phyloP scores from a whole-genome alignment of 1,139 yeast genomes.

The Scheffersomyces quercinus region DNA sequence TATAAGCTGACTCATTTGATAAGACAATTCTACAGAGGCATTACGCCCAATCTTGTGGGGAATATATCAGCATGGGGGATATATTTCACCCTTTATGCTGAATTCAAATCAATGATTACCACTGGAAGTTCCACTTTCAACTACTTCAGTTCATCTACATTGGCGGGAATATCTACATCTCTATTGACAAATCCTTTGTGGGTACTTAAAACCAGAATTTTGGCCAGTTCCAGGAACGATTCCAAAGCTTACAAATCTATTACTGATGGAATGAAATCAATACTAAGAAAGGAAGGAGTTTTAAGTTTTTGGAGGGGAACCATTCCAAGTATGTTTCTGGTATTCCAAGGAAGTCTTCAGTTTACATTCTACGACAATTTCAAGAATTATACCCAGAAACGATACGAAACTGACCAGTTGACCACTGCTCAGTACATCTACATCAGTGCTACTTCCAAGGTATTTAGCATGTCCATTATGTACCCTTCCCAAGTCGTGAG shows the following conservation, averaged over 20 bases:
- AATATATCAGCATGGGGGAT: slow-evolving; percentile 87
- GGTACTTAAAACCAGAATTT: slow-evolving; percentile 86
- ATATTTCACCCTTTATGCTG: slow-evolving; percentile 75
- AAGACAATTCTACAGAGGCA: slow-evolving; percentile 64
- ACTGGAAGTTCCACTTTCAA: slow-evolving; percentile 24
- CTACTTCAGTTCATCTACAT: slow-evolving; percentile 37
- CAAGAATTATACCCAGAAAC: slow-evolving; percentile 34
- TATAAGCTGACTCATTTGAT: slow-evolving; percentile 2
- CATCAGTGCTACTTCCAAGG: slow-evolving; percentile 70
- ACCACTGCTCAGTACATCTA: slow-evolving; percentile 57
- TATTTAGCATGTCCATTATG: slow-evolving; percentile 63
- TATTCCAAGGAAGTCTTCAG: slow-evolving; percentile 86
- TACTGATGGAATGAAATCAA: slow-evolving; percentile 53
- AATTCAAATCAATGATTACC: slow-evolving; percentile 41
- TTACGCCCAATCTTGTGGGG: slow-evolving; percentile 78
- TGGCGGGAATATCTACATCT: slow-evolving; percentile 77
- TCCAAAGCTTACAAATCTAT: slow-evolving; percentile 59
- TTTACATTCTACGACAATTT: slow-evolving; percentile 81
- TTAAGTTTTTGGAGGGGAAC: slow-evolving; percentile 81
- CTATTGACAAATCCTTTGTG: slow-evolving; percentile 86
- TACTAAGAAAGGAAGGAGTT: slow-evolving; percentile 63
- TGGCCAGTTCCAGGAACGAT: slow-evolving; percentile 54
- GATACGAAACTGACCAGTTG: slow-evolving; percentile 22
- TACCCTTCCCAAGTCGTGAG: slow-evolving; percentile 87
- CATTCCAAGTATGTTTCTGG: slow-evolving; percentile 78